Evolutionary conservation across 345 rosid species (phyloP).

Genomic region (Mangifera indica): DNA sequence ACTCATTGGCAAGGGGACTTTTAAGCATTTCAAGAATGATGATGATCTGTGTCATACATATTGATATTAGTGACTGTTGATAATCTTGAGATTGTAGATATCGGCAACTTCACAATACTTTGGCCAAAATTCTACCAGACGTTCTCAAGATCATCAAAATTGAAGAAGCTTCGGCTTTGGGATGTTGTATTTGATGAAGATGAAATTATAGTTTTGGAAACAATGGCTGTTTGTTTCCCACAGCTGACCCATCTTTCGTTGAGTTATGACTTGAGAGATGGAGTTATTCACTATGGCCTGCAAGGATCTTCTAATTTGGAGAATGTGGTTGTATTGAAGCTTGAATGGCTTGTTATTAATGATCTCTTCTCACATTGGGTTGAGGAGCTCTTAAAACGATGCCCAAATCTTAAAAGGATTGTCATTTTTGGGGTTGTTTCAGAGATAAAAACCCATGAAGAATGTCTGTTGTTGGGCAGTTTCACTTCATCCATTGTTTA

Average conservation of each 20-base stretch:
- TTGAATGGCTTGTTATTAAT: slow-evolving; percentile 65
- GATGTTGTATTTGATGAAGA: slow-evolving; percentile 68
- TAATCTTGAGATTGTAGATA: slow-evolving; percentile 69
- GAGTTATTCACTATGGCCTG: slow-evolving; percentile 51
- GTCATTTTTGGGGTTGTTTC: slow-evolving; percentile 68
- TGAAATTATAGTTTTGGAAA: slow-evolving; percentile 63
- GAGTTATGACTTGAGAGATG: slow-evolving; percentile 65
- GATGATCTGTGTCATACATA: slow-evolving; percentile 65
- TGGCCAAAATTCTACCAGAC: slow-evolving; percentile 77
- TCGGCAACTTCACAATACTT: slow-evolving; percentile 63
- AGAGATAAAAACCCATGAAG: slow-evolving; percentile 62
- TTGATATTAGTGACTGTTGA: slow-evolving; percentile 67
- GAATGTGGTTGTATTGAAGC: slow-evolving; percentile 64
- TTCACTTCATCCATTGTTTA: slow-evolving; percentile 70
- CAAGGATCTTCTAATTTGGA: slow-evolving; percentile 56
- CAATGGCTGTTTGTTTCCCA: slow-evolving; percentile 62
- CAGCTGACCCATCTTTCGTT: slow-evolving; percentile 67
- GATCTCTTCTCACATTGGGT: slow-evolving; percentile 67
- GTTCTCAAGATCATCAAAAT: slow-evolving; percentile 68
- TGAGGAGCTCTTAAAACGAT: slow-evolving; percentile 56
- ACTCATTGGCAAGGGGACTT: slow-evolving; percentile 70
- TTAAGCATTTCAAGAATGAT: slow-evolving; percentile 72
- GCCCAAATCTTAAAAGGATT: slow-evolving; percentile 68
- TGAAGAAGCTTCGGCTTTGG: slow-evolving; percentile 80
- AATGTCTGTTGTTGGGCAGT: slow-evolving; percentile 58